A percentile compares a stretch with the other conserved stretches of the same genome.
Conservation (phyloP, 1,139 yeast genomes). For the Yarrowia galli region DNA sequence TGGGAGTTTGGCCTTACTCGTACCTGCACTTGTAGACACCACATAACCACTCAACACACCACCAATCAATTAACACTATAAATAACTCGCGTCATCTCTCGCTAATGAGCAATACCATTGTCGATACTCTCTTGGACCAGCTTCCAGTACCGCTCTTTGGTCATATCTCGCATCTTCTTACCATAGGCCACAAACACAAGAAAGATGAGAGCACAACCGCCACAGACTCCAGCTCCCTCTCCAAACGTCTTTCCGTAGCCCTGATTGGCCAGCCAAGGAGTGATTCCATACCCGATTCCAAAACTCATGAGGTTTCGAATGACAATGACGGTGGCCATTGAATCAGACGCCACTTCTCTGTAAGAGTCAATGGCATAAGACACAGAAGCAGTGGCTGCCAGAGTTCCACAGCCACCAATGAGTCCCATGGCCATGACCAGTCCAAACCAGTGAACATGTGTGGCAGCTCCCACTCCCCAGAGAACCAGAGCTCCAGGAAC, state of each 20-base stretch:
- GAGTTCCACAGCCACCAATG: constrained; percentile 22
- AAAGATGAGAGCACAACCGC: constrained; percentile 56
- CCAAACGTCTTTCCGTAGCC: constrained; percentile 58
- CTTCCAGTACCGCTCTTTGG: constrained; percentile 40
- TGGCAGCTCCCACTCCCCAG: constrained; percentile 81
- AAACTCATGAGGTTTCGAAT: constrained; percentile 55
- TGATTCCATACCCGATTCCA: constrained; percentile 59
- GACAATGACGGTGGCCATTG: constrained; percentile 55
- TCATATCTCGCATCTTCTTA: constrained; percentile 42
- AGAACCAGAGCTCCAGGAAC: constrained; percentile 76
- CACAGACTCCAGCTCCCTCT: constrained; percentile 55
- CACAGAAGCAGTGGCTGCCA: constrained; percentile 61
- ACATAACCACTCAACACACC: background rate
- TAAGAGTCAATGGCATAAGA: constrained; percentile 63
- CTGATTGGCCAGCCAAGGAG: constrained; percentile 57
- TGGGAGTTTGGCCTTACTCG: too few species aligned
- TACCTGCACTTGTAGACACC: too few species aligned
- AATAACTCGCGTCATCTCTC: background rate
- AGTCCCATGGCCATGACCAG: constrained; percentile 51
- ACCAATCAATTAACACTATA: background rate
- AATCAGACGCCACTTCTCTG: constrained; percentile 60
- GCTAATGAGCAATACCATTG: constrained; percentile 23
- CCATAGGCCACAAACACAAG: constrained; percentile 52
- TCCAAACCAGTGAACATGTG: constrained; percentile 65
- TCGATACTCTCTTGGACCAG: constrained; percentile 33